Conservation (phyloP, 257 asterid species). For the Lavandula angustifolia region DNA sequence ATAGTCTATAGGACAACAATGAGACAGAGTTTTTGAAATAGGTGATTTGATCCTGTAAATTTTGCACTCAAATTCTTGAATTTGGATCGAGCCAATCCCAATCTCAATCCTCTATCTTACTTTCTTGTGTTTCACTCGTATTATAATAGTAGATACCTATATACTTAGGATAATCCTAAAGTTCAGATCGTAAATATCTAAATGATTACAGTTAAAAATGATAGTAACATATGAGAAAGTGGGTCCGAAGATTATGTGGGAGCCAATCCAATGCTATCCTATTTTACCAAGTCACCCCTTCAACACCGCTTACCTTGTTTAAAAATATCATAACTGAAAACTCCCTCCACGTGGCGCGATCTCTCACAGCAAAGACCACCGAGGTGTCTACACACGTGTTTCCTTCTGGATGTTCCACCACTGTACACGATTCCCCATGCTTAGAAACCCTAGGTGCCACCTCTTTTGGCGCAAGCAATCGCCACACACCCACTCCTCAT, state of each 20-base stretch:
- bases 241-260: no score
- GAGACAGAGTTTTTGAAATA: no score
- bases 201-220: no score
- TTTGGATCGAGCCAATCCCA: background rate
- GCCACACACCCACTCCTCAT: conserved; percentile 44
- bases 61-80: background rate
- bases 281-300: background rate
- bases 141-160: no score
- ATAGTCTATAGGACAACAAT: no score
- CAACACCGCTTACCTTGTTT: background rate
- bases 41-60: no score
- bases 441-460: conserved; percentile 35
- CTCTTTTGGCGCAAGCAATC: conserved; percentile 11
- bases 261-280: background rate
- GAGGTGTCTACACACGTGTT: conserved; percentile 22
- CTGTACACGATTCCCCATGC: conserved; percentile 39
- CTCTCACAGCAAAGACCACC: background rate
- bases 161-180: no score
- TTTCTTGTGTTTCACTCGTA: no score
- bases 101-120: no score
- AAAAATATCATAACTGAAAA: background rate
- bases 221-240: no score
- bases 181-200: no score
- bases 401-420: conserved; percentile 32
- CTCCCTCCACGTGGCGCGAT: conserved; percentile 34